Evolutionary conservation across 176 grass and related monocot species (phyloP).

Genomic region (Oryza meyeriana): DNA sequence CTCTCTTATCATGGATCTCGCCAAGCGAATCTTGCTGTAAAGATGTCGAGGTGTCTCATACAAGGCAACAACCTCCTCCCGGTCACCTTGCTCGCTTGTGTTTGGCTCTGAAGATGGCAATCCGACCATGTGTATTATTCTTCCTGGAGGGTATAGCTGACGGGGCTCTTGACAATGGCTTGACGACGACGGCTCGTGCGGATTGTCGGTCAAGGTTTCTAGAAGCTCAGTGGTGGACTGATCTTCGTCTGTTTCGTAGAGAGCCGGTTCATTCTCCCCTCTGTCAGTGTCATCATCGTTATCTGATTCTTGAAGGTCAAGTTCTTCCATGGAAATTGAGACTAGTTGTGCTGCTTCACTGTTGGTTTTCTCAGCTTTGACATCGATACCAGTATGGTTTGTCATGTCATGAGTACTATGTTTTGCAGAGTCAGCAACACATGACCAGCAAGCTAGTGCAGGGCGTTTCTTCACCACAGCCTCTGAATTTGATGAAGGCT

Average conservation of each 20-base stretch:
- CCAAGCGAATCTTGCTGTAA: constrained; percentile 83
- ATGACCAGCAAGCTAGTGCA: constrained; percentile 50
- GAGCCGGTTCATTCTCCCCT: constrained; percentile 6
- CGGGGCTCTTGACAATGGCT: constrained; percentile 30
- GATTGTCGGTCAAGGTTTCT: constrained; percentile 26
- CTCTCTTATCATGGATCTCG: constrained; percentile 74
- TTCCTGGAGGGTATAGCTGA: constrained; percentile 84
- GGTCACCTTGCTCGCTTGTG: constrained; percentile 23
- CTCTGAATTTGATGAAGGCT: constrained; percentile 13
- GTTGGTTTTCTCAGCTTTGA: neutral
- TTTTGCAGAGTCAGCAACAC: constrained; percentile 20
- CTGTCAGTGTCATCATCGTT: neutral
- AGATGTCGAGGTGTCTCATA: constrained; percentile 77
- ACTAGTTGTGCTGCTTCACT: neutral
- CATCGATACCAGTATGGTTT: constrained; percentile 13
- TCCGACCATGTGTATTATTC: constrained; percentile 91
- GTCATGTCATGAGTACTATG: constrained; percentile 21
- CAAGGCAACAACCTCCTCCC: constrained; percentile 53
- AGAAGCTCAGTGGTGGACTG: neutral
- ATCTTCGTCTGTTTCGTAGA: constrained; percentile 1
- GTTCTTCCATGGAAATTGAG: constrained; percentile 11
- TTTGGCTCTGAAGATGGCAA: constrained; percentile 37
- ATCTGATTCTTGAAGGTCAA: constrained; percentile 36
- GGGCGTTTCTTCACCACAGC: constrained; percentile 31
- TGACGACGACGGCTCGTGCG: neutral